These are phyloP conservation scores for Candida sanyaensis DNA, from an alignment of 1,139 yeast genomes.

Conservation along the genomic window DNA sequence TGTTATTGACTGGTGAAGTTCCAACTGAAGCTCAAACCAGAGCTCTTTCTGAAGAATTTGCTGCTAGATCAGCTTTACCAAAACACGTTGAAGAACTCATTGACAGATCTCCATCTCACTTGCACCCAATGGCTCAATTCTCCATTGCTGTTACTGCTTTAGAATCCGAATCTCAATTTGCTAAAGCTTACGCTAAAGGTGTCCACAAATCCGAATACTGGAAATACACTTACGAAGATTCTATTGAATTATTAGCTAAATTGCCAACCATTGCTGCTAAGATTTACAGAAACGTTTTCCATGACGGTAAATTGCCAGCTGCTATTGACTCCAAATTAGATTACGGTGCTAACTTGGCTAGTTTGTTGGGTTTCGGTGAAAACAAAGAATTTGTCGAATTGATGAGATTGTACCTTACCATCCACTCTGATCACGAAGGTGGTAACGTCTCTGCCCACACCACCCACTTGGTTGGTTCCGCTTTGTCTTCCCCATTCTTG, in stretches of 20 bases:
- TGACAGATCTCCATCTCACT: slow-evolving; percentile 78
- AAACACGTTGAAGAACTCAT: slow-evolving; percentile 81
- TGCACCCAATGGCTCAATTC: slow-evolving; percentile 98
- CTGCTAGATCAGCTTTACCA: slow-evolving; percentile 83
- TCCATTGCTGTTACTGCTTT: slow-evolving; percentile 91
- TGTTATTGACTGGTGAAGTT: slow-evolving; percentile 85
- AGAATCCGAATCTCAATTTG: slow-evolving; percentile 88
- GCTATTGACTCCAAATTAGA: slow-evolving; percentile 71
- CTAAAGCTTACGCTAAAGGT: slow-evolving; percentile 89
- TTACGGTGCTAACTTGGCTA: slow-evolving; percentile 90
- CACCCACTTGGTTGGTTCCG: slow-evolving; percentile 95
- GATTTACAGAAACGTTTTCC: slow-evolving; percentile 88
- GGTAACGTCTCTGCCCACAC: slow-evolving; percentile 98
- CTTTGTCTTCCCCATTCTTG: slow-evolving; percentile 89
- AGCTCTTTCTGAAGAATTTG: slow-evolving; percentile 78
- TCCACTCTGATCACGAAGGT: slow-evolving; percentile 98
- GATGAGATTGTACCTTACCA: slow-evolving; percentile 89
- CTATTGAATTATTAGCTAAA: slow-evolving; percentile 84
- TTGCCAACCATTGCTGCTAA: slow-evolving; percentile 92
- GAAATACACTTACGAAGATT: slow-evolving; percentile 91
- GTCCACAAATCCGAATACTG: slow-evolving; percentile 87
- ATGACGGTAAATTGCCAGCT: slow-evolving; percentile 77
- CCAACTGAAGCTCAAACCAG: slow-evolving; percentile 78
- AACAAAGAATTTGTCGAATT: slow-evolving; percentile 84
- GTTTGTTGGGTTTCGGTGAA: slow-evolving; percentile 78